phyloP scores from a whole-genome alignment of 163 green algal genomes.

The Chlamydomonas reinhardtii region DNA sequence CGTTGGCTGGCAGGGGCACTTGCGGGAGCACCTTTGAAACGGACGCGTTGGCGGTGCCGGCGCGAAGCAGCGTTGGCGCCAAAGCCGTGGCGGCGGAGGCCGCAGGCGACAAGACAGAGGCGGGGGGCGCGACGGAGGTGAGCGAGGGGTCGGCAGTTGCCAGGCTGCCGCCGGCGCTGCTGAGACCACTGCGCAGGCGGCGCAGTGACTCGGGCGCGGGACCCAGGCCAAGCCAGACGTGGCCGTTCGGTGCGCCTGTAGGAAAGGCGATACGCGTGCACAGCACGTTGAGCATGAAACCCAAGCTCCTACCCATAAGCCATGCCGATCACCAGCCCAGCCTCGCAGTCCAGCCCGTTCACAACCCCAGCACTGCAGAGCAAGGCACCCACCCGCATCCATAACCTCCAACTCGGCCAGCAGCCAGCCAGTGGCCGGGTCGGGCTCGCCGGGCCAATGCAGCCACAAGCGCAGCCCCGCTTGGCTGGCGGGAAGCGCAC shows the following conservation, averaged over 20 bases:
- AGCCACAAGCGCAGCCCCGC: slow-evolving; percentile 17
- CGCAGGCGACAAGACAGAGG: neutral
- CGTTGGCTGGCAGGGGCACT: too few species aligned
- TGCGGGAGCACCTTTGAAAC: too few species aligned
- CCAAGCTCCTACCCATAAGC: too few species aligned
- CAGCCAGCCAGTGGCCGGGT: slow-evolving; percentile 23
- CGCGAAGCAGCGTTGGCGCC: too few species aligned
- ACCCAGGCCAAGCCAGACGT: slow-evolving; percentile 41
- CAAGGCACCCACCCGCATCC: slow-evolving; percentile 1
- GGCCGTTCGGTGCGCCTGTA: slow-evolving; percentile 7
- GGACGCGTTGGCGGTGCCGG: too few species aligned
- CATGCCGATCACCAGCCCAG: too few species aligned
- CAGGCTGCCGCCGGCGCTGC: neutral
- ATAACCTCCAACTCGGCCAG: slow-evolving; percentile 32
- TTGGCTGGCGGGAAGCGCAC: slow-evolving; percentile 4
- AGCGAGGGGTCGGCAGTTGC: neutral
- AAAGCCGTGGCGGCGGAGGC: neutral
- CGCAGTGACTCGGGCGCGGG: neutral
- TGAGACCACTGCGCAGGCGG: too few species aligned
- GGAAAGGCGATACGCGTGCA: too few species aligned
- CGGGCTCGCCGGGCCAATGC: slow-evolving; percentile 29
- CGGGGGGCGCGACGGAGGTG: neutral
- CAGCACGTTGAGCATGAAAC: neutral
- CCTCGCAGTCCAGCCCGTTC: too few species aligned
- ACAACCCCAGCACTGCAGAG: too few species aligned